Evolutionary conservation across 495 filamentous ascomycete genomes (phyloP).

Genomic region (Aspergillus cavernicola): DNA sequence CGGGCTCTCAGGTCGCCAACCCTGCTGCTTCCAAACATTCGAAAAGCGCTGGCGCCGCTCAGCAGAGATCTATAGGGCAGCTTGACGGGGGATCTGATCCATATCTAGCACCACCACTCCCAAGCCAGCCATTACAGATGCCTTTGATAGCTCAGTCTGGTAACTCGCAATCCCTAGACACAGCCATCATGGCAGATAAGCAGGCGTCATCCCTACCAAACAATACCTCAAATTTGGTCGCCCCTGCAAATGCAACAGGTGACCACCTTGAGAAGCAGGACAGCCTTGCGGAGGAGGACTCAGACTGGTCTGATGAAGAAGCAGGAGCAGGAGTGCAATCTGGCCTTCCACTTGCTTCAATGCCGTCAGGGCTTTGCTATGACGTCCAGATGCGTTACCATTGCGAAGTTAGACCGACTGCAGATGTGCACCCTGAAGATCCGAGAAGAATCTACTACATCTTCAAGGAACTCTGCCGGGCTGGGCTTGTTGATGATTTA

Average conservation of each 20-base stretch:
- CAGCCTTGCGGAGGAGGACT: slow-evolving; percentile 36
- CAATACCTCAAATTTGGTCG: slow-evolving; percentile 21
- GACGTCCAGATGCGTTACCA: slow-evolving; percentile 92
- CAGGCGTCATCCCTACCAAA: slow-evolving; percentile 19
- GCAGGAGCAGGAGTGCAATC: slow-evolving; percentile 2
- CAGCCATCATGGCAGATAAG: not conserved
- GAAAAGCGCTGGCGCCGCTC: slow-evolving; percentile 7
- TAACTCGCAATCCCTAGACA: slow-evolving; percentile 1
- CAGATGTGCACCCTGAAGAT: slow-evolving; percentile 88
- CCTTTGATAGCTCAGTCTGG: slow-evolving; percentile 9
- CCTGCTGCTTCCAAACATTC: slow-evolving; percentile 18
- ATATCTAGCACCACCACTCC: slow-evolving; percentile 28
- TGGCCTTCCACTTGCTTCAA: slow-evolving; percentile 37
- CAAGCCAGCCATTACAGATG: slow-evolving; percentile 20
- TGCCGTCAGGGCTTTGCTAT: slow-evolving; percentile 79
- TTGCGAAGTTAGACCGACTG: slow-evolving; percentile 65
- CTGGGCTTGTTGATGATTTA: slow-evolving; percentile 65
- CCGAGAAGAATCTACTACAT: slow-evolving; percentile 87
- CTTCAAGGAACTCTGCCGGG: slow-evolving; percentile 74
- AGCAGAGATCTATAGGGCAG: slow-evolving; percentile 13
- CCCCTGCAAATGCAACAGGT: slow-evolving; percentile 22
- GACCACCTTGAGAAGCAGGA: slow-evolving; percentile 27
- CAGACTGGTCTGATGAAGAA: slow-evolving; percentile 42
- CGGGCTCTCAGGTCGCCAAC: slow-evolving; percentile 19
- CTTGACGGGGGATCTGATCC: slow-evolving; percentile 20